Evolutionary conservation across 345 rosid species (phyloP), one percentile per base, ranked within the genome.

Genomic region (Citrus inodora): DNA sequence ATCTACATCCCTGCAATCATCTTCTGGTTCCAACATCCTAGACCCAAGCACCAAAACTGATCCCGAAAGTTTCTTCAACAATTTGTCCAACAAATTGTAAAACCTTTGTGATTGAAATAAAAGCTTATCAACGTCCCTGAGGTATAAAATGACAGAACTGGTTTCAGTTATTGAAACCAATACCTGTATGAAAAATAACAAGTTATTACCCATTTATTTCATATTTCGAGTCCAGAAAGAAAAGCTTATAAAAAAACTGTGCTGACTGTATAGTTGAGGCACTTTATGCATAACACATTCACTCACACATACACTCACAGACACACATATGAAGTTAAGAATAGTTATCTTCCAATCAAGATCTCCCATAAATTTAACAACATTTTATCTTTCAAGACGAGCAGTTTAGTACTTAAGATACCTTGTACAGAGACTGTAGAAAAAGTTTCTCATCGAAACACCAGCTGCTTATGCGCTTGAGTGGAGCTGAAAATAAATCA

Each of bases 401-500:
- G 76, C 58, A 25, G 33, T 59, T 32, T n/a, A 67, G 22, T 24
- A 77, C 11, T 9, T 75, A 30, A n/a, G 30, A 8, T 90, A 97
- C 99, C 98, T 97, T 92, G 90, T 88, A 87, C 75, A 97, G 95
- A 70, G 99, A 90, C 64, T 88, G 92, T 30, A 97, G 71, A 84
- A 97, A 94, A 67, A 86, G 81, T 84, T 88, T 94, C 83, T 93
- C 97, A 67, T 91, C 92, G 30, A 94, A 93, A 32, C 94, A 93
- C 92, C 95, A 92, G 83, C 87, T 87, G 81, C 85, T 84, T 24
- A 81, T 56, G 56, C 92, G 92, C 82, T 82, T 93, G 61, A 80
- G 77, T 64, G 82, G 75, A 79, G 84, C 97, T 92, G 80, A 33
- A 81, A n/a, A 17, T 70, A 21, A 78, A 40, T 3, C 17, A 35